Evolutionary conservation across 169 alveolate species (phyloP), one percentile per base, ranked within the genome.

Genomic region (Eimeria tenella): DNA sequence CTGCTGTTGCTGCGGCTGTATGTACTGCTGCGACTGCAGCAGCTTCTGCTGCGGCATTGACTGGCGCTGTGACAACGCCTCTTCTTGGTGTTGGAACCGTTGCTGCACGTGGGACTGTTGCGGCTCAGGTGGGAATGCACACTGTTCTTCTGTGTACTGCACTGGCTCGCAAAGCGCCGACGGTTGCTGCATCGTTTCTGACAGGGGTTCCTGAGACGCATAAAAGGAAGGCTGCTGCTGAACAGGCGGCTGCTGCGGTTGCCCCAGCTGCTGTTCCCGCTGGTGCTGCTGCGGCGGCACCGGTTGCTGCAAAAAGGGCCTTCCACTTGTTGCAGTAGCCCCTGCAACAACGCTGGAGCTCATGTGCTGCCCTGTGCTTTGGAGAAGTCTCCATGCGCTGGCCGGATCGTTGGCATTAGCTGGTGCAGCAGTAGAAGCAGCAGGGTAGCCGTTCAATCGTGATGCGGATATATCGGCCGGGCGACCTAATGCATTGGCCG

Each of bases 41-140:
- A 8, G 53, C 84, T 49, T 15, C 84, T 84, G 77, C 21, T 79
- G 70, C 9, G 9, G 77, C 82, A 63, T 13, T 3, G 25, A 58
- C 65, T 83, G 79, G 60, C 58, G 91, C 77, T 56, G 89, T 23
- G 55, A 31, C 17, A 31, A 52, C 89, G 49, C 71, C 19, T 81
- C 52, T 21, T 77, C 65, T 15, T 82, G 75, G 56, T 82, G 90
- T 4, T 56, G 75, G 3, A 11, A 6, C 55, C 13, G 73, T 71
- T 31, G 89, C 58, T 25, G 73, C 70, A 10, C 73, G 58, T 11
- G 90, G 4, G 55, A 19, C 75, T 25, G 91, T 77, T 83, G 91
- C 91, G 49, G 88, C 17, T 74, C 63, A 60, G 84, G 62, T 49
- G 42, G 84, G 42, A 74, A 15, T 56, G 63, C 63, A 49, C 49